Evolutionary conservation across 257 asterid species (phyloP).

Genomic region (Petrea volubilis): DNA sequence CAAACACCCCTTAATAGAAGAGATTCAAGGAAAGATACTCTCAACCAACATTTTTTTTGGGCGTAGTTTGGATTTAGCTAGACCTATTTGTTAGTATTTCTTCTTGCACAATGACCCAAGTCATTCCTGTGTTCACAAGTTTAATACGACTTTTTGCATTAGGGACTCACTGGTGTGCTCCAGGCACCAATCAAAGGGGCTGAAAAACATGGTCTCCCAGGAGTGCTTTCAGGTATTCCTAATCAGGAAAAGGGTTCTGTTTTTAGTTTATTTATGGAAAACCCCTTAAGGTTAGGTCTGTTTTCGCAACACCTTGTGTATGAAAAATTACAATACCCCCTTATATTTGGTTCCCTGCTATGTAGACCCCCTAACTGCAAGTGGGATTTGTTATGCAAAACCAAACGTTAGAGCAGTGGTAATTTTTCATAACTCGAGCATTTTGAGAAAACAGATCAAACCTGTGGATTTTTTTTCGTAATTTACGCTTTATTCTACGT

Average conservation of each 20-base stretch:
- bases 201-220: constrained; percentile 94
- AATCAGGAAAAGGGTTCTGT: constrained; percentile 1
- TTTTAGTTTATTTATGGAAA: too few relatives aligned
- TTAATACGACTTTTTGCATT: constrained; percentile 4
- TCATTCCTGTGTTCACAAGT: background rate
- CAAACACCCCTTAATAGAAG: background rate
- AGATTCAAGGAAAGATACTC: background rate
- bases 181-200: constrained; percentile 99
- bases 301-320: too few relatives aligned
- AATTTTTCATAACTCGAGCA: too few relatives aligned
- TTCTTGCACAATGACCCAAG: background rate
- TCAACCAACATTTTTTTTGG: background rate
- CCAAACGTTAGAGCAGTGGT: too few relatives aligned
- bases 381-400: too few relatives aligned
- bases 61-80: background rate
- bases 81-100: background rate
- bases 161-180: constrained; percentile 98
- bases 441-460: too few relatives aligned
- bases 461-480: too few relatives aligned
- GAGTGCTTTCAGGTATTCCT: constrained; percentile 80
- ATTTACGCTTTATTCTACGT: background rate
- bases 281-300: too few relatives aligned
- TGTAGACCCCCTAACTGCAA: too few relatives aligned
- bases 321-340: too few relatives aligned
- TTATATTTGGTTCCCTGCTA: background rate